Evolutionary conservation across 176 grass and related monocot genomes (phyloP).

Genomic region (Aegilops tauschii): DNA sequence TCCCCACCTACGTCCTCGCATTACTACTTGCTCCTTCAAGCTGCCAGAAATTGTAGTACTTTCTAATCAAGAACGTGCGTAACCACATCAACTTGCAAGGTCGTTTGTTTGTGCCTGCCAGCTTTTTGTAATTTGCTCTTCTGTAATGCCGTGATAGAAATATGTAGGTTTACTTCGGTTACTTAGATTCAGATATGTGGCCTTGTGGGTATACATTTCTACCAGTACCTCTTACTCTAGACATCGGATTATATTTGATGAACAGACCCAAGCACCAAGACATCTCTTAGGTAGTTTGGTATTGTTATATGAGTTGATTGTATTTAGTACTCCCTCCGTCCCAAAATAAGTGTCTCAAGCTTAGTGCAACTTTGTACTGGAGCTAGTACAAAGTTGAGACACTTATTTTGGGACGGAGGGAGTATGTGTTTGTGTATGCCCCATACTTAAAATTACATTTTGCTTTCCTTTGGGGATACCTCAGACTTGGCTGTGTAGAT

Average conservation of each 20-base stretch:
- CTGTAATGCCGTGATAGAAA: neutral
- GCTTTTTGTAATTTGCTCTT: neutral
- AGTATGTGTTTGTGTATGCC: neutral
- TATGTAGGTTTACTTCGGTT: conserved; percentile 8
- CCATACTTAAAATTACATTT: neutral
- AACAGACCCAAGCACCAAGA: conserved; percentile 1
- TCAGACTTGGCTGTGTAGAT: conserved; percentile 1
- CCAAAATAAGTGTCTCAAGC: too few relatives aligned
- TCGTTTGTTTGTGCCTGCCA: neutral
- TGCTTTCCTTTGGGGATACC: neutral
- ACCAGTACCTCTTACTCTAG: neutral
- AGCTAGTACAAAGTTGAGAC: too few relatives aligned
- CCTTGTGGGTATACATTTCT: neutral
- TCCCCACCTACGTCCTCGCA: neutral
- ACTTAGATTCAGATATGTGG: neutral
- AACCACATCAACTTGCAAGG: neutral
- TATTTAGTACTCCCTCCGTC: neutral
- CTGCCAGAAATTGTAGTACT: neutral
- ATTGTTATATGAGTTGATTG: neutral
- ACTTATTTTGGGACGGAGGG: too few relatives aligned
- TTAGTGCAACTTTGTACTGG: too few relatives aligned
- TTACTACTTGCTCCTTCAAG: neutral
- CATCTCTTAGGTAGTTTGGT: neutral
- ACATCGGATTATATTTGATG: neutral
- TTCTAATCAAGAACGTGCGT: neutral